Conservation (phyloP, 1,139 yeast genomes). For the Candida pseudocylindracea region DNA sequence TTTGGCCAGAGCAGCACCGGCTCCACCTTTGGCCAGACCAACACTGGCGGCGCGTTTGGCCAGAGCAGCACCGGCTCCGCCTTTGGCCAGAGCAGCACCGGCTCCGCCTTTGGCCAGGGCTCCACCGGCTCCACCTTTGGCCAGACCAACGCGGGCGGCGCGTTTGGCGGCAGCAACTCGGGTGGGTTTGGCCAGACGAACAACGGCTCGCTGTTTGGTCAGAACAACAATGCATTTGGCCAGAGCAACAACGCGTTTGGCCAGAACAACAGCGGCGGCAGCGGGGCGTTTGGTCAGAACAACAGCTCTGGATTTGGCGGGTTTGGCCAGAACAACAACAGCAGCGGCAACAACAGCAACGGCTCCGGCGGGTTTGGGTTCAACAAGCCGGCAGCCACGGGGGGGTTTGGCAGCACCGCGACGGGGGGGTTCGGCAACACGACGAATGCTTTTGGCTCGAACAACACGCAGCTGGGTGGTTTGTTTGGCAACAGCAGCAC, state of each 20-base stretch:
- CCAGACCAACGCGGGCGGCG: background rate
- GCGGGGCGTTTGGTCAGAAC: background rate
- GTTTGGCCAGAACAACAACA: conserved; percentile 3
- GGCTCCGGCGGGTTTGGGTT: no score
- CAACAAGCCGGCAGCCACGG: no score
- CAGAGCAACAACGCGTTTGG: conserved; percentile 1
- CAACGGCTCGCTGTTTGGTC: conserved; percentile 1
- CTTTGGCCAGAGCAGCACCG: conserved; percentile 3
- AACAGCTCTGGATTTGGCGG: background rate
- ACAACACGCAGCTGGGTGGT: background rate
- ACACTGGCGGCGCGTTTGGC: background rate
- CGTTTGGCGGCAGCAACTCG: conserved; percentile 3
- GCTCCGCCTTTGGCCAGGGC: conserved; percentile 4
- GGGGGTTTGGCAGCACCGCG: no score
- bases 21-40: background rate
- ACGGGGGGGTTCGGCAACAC: no score
- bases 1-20: conserved; percentile 4
- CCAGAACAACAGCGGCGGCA: background rate
- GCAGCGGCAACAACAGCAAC: conserved; percentile 1
- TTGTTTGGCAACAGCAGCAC: conserved; percentile 1
- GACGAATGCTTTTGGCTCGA: no score
- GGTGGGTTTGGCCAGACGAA: conserved; percentile 1
- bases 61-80: background rate
- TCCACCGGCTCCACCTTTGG: background rate
- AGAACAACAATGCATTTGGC: background rate